These are phyloP conservation scores for Botrytis porri DNA, from an alignment of 2,329 filamentous ascomycete genomes.

Conservation along the genomic window DNA sequence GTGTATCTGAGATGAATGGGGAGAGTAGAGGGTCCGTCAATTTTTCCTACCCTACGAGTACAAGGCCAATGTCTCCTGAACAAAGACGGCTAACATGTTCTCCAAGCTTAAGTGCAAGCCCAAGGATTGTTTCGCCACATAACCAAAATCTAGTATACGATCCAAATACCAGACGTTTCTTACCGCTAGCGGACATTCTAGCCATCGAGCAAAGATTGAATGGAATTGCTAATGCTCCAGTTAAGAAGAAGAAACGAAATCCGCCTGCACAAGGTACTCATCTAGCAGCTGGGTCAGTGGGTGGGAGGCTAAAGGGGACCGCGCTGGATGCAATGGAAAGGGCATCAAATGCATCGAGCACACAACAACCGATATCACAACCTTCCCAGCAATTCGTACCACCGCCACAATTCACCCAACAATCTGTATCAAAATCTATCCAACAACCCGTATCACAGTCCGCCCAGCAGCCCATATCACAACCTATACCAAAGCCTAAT, in stretches of 20 bases:
- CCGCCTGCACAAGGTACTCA: constrained; percentile 40
- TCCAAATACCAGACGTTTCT: constrained; percentile 63
- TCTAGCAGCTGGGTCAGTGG: constrained; percentile 51
- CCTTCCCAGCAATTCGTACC: constrained; percentile 23
- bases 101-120: constrained; percentile 32
- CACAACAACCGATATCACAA: constrained; percentile 16
- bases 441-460: constrained; percentile 18
- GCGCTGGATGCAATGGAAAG: constrained; percentile 41
- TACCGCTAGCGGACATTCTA: constrained; percentile 47
- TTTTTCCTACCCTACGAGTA: constrained; percentile 51
- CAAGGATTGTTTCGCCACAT: constrained; percentile 33
- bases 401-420: constrained; percentile 22
- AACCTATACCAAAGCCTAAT: constrained; percentile 8
- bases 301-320: constrained; percentile 49
- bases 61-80: constrained; percentile 35
- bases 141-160: constrained; percentile 57
- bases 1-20: constrained; percentile 42
- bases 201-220: constrained; percentile 42
- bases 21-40: constrained; percentile 47
- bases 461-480: constrained; percentile 18
- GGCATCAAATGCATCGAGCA: constrained; percentile 8
- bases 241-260: constrained; percentile 41
- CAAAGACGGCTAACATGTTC: constrained; percentile 37
- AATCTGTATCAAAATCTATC: constrained; percentile 22
- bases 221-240: constrained; percentile 41